Conservation (phyloP, 2,329 filamentous ascomycete genomes). For the Purpureocillium lavendulum region DNA sequence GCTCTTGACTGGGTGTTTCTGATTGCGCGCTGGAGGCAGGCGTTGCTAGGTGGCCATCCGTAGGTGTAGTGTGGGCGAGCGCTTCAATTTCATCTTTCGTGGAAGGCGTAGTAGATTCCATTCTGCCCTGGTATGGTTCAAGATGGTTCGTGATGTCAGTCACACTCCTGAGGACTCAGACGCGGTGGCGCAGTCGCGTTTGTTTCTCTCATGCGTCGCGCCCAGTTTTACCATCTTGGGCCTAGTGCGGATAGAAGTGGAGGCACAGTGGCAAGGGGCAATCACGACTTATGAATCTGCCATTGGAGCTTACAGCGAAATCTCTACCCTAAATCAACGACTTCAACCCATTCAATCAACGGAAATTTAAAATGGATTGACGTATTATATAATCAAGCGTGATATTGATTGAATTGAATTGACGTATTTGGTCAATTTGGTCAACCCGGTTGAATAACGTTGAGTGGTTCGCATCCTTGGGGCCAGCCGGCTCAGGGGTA, state of each 20-base stretch:
- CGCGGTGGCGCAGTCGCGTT: too few species aligned
- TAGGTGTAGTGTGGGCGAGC: too few species aligned
- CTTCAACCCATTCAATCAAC: slow-evolving; percentile 2
- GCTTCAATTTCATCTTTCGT: too few species aligned
- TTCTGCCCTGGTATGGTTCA: too few species aligned
- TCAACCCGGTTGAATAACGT: slow-evolving; percentile 3
- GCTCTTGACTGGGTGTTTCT: too few species aligned
- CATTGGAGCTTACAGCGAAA: slow-evolving; percentile 84
- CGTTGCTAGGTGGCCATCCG: too few species aligned
- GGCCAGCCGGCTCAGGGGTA: slow-evolving; percentile 57
- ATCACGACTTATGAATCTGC: slow-evolving; percentile 60
- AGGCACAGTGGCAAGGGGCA: slow-evolving; percentile 83
- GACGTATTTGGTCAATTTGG: slow-evolving; percentile 2
- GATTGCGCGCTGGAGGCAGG: too few species aligned
- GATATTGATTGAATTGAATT: slow-evolving; percentile 4
- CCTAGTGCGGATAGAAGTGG: slow-evolving; percentile 50
- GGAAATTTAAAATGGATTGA: slow-evolving; percentile 1
- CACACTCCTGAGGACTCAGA: too few species aligned
- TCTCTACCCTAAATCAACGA: slow-evolving; percentile 4
- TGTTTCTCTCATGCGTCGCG: too few species aligned
- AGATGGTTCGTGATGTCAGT: too few species aligned
- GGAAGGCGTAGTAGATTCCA: too few species aligned
- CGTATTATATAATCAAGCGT: slow-evolving; percentile 1
- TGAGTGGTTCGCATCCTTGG: slow-evolving; percentile 16
- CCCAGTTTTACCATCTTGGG: slow-evolving; percentile 27